Percentiles rank a stretch among this genome's conserved stretches.
phyloP scores from a whole-genome alignment of 169 alveolate species.

The Plasmodium billcollinsi region DNA sequence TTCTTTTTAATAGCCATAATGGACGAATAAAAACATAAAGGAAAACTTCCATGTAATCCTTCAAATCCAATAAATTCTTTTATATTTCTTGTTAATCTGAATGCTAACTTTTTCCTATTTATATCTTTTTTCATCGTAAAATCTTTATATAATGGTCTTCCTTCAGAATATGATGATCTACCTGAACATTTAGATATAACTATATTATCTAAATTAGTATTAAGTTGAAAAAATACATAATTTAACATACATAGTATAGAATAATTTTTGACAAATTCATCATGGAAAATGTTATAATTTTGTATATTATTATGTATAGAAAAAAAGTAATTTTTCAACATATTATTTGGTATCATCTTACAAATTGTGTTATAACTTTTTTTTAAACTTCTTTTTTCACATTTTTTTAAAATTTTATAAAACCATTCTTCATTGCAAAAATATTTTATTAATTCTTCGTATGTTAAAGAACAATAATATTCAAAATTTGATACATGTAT shows the following conservation, averaged over 20 bases:
- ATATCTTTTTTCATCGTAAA: slow-evolving; percentile 4
- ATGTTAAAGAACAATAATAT: slow-evolving; percentile 6
- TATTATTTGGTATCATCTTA: slow-evolving; percentile 57
- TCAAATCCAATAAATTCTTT: slow-evolving; percentile 65
- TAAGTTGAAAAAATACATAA: slow-evolving; percentile 41
- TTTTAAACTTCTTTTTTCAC: slow-evolving; percentile 33
- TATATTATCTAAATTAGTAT: slow-evolving; percentile 39
- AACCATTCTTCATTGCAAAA: slow-evolving; percentile 53
- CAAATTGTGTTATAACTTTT: slow-evolving; percentile 42
- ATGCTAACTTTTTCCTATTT: slow-evolving; percentile 24
- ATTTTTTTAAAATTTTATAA: slow-evolving; percentile 14
- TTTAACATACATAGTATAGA: slow-evolving; percentile 67
- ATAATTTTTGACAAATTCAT: slow-evolving; percentile 42
- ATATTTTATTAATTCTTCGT: slow-evolving; percentile 46
- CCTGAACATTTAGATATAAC: slow-evolving; percentile 58
- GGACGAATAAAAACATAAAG: slow-evolving; percentile 53
- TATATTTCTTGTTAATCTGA: slow-evolving; percentile 61
- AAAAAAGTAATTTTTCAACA: slow-evolving; percentile 56
- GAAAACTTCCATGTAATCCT: slow-evolving; percentile 59
- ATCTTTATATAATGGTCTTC: slow-evolving; percentile 39
- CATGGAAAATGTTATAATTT: slow-evolving; percentile 34
- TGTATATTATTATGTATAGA: slow-evolving; percentile 33
- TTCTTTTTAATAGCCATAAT: slow-evolving; percentile 69
- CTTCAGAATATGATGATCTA: slow-evolving; percentile 39
- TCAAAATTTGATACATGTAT: too few species aligned